Evolutionary conservation across 2,329 filamentous ascomycete genomes (phyloP).

Genomic region (Paraphoma sp.): DNA sequence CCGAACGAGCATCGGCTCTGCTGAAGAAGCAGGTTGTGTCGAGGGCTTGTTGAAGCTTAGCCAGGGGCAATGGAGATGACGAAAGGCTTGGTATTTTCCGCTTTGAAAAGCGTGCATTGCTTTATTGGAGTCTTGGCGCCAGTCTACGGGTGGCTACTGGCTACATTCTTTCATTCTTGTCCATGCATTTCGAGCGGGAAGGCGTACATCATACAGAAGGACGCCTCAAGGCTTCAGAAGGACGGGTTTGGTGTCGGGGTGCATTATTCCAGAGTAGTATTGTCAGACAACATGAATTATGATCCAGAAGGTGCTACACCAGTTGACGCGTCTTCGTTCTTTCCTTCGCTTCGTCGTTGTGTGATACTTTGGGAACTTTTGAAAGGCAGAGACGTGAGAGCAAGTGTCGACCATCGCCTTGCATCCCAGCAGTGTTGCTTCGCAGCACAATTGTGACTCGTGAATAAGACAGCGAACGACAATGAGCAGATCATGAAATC

Average conservation of each 20-base stretch:
- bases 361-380: too few species aligned
- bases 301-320: neutral
- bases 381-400: too few species aligned
- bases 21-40: conserved; percentile 81
- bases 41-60: conserved; percentile 88
- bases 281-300: neutral
- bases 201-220: neutral
- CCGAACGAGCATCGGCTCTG: conserved; percentile 59
- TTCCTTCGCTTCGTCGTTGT: too few species aligned
- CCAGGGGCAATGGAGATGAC: conserved; percentile 81
- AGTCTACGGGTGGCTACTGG: neutral
- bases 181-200: conserved; percentile 4
- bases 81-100: neutral
- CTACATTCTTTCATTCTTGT: conserved; percentile 2
- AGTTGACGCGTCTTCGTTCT: too few species aligned
- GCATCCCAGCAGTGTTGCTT: too few species aligned
- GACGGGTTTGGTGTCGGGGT: neutral
- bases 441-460: too few species aligned
- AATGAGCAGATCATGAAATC: too few species aligned
- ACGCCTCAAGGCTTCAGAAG: neutral
- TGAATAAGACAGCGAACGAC: too few species aligned
- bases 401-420: too few species aligned
- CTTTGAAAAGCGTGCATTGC: neutral
- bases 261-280: neutral
- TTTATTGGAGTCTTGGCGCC: neutral